Conservation (phyloP, 331 rosid genomes). For the Quercus lobata region DNA sequence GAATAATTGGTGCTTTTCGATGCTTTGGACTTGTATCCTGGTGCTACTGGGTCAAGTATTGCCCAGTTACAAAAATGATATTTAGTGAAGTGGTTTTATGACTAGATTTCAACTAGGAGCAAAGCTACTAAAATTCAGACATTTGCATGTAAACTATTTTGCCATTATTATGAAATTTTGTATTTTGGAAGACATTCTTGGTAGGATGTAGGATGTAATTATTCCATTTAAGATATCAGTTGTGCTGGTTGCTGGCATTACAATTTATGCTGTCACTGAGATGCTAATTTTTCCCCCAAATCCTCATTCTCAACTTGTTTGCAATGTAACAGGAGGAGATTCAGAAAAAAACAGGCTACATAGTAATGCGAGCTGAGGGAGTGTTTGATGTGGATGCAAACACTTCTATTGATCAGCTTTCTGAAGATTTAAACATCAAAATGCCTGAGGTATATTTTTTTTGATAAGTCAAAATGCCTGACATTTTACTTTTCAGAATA, state of each 20-base stretch:
- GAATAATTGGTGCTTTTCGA: background rate
- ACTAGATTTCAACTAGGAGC: background rate
- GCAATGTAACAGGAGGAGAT: slow-evolving; percentile 78
- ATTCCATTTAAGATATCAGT: background rate
- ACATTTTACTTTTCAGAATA: too few species aligned
- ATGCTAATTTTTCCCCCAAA: slow-evolving; percentile 6
- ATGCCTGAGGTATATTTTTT: slow-evolving; percentile 78
- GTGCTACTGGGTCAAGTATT: background rate
- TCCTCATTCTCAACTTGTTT: slow-evolving; percentile 11
- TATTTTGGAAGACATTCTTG: background rate
- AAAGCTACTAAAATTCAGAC: background rate
- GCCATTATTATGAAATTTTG: background rate
- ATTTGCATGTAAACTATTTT: background rate
- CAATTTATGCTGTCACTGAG: background rate
- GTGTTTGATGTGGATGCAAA: slow-evolving; percentile 96
- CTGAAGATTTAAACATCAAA: slow-evolving; percentile 86
- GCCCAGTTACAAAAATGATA: background rate
- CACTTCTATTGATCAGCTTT: slow-evolving; percentile 94
- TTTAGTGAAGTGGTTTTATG: background rate
- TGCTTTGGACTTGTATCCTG: background rate
- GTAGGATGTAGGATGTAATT: background rate
- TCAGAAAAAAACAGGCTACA: slow-evolving; percentile 94
- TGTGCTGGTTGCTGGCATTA: background rate
- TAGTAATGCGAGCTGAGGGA: slow-evolving; percentile 97
- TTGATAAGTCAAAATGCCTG: too few species aligned